Base-by-base conservation (phyloP, 257 asterid species). In the Solanum rostratum region DNA sequence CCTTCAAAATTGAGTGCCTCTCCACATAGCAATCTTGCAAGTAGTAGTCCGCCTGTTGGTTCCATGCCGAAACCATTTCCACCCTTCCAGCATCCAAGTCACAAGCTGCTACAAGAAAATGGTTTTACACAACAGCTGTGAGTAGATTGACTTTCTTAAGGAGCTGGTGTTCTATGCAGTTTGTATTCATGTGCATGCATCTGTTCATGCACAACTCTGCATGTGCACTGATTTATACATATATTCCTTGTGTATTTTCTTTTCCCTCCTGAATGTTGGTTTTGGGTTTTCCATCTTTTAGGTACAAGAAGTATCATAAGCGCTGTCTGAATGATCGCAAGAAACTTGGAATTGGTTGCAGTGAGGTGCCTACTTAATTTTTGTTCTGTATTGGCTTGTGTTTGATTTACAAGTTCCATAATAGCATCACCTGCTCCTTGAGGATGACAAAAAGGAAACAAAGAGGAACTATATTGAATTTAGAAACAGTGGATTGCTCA, bases 91-190 rank as follows among this genome's bases (percentile, higher is more conserved):
- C 99, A 96, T 86, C 97, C 97, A 66, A 91, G 98, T 88, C 98
- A 96, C 92, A 89, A 93, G 88, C 98, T 95, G 85, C 90, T 95
- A 7, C 93, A 93, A 87, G 98, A 95, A 91, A 93, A 93, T 91
- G 99, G 98, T 70, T 96, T 96, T 93, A 91, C 91, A 85, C 99
- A 95, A 84, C 99, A 93, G 88, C 82, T 88, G 99, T 96, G 93
- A 92, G 99, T 60, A 83, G 80, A 59, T 85, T 80, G 85, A 76
- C 24, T 84, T 84, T 83, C 33, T 30, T 15, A 29, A 53, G 46
- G 50, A 81, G 11, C 37, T 30, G 50, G 29, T 57, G 57, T 49
- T 68, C 18, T 82, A 49, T 82, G 49, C 60, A 82, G 46, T 82
- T 83, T 46, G 63, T 78, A 49, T 49, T 49, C 63, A 78, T 27